Conservation (phyloP, 1,139 yeast genomes). For the Suhomyces bolitotheri region DNA sequence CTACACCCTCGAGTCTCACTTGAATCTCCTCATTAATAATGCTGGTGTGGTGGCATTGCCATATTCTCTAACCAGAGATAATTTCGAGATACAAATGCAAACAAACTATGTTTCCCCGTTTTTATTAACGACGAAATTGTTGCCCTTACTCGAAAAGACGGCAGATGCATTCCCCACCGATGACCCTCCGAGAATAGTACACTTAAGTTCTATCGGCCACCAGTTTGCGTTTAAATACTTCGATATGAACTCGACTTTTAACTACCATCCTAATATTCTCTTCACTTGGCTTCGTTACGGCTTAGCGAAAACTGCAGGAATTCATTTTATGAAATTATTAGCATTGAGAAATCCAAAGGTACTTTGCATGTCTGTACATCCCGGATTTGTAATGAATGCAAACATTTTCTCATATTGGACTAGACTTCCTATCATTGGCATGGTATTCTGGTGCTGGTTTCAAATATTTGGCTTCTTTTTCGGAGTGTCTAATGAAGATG, state of each 20-base stretch:
- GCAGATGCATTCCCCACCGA: conserved; percentile 24
- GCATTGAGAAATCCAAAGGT: conserved; percentile 68
- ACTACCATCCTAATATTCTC: conserved; percentile 60
- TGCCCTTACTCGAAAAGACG: conserved; percentile 54
- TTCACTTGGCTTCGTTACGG: conserved; percentile 84
- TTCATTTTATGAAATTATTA: conserved; percentile 68
- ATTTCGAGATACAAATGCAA: conserved; percentile 78
- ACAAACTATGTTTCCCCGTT: conserved; percentile 80
- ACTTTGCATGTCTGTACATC: conserved; percentile 70
- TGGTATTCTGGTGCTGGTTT: conserved; percentile 66
- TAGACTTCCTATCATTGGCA: conserved; percentile 72
- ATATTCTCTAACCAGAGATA: conserved; percentile 60
- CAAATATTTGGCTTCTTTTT: conserved; percentile 65
- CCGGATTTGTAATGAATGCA: conserved; percentile 83
- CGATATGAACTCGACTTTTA: conserved; percentile 51
- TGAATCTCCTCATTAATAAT: conserved; percentile 71
- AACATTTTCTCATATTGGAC: conserved; percentile 76
- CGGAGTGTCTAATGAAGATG: conserved; percentile 74
- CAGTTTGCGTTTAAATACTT: conserved; percentile 53
- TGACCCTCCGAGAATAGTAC: conserved; percentile 59
- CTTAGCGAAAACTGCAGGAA: conserved; percentile 75
- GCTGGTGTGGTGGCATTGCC: conserved; percentile 86
- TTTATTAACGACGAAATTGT: conserved; percentile 60
- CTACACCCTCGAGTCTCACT: conserved; percentile 45
- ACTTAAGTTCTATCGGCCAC: conserved; percentile 73